Base-by-base conservation (phyloP, 495 filamentous ascomycete species). In the Patellaria atrata region DNA sequence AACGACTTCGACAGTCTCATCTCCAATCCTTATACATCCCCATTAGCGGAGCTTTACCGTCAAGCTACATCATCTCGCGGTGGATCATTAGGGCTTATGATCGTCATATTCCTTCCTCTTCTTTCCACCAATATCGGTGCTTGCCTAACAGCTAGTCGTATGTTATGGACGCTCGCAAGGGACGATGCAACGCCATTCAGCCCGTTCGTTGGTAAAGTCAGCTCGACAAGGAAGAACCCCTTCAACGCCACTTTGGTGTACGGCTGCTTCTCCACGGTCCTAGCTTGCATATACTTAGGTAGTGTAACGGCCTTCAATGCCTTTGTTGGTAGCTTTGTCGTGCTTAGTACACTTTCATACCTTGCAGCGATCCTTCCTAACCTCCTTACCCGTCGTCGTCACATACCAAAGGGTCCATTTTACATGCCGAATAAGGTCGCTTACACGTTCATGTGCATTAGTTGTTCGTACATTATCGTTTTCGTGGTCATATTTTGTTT, bases 121-220 rank as follows among this genome's bases (percentile, higher is more conserved):
- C 43, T 77, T 35, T 62, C 74, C 36, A 73, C 71, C 38, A 59
- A 63, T 16, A 58, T 81, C 30, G 82, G 79, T 10, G 77, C 72
- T 22, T 73, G 77, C 23, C 61, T 86, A 36, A 86, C 80, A 16
- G 71, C 73, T 30, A 76, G 80, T n/a, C 73, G 83, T n/a, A 77
- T 74, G n/a, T 72, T 79, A 44, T 92, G 82, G 82, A 75, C 80
- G 2, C 66, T 92, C 9, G 71, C 79, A 22, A 73, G 83, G 22
- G 83, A 92, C 52, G 64, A 73, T 36, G 73, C 73, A 4, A 64
- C 69, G 1, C 73, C 73, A 0, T 67, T 71, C 39, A 51, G 60
- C 3, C 24, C 30, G 3, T 55, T 63, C 43, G 63, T 75, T 27
- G 50, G 57, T 26, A 43, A 37, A 9, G 66, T 77, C 40, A 62